These are phyloP conservation scores for Micromonas commoda DNA, from an alignment of 139 green algal species.

Conservation along the genomic window DNA sequence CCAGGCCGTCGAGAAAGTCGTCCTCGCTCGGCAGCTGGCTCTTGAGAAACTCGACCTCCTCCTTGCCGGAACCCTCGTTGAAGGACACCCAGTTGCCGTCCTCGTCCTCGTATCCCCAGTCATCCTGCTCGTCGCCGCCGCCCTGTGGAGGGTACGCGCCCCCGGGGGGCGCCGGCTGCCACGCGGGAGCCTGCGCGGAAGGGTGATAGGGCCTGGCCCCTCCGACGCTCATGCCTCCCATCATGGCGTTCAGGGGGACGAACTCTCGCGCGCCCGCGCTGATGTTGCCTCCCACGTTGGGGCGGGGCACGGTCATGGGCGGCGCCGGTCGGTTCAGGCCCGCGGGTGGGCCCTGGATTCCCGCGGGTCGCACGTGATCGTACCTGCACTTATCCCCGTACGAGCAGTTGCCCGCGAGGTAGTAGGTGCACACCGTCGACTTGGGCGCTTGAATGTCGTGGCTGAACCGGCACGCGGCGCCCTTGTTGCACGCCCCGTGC, in stretches of 20 bases:
- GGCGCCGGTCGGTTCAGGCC: no score
- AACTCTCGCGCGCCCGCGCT: no score
- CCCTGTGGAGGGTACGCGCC: no score
- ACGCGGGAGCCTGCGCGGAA: no score
- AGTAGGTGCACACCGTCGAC: not conserved
- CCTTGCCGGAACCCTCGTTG: not conserved
- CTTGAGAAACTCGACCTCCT: conserved; percentile 9
- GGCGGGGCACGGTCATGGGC: no score
- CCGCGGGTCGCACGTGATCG: not conserved
- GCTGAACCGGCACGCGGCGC: not conserved
- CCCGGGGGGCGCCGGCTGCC: no score
- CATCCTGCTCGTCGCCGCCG: conserved; percentile 1
- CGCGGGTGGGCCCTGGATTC: no score
- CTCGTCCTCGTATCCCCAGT: conserved; percentile 25
- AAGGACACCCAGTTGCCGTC: conserved; percentile 22
- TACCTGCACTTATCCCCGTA: conserved; percentile 27
- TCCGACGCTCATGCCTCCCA: no score
- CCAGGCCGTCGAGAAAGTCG: not conserved
- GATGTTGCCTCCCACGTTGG: no score
- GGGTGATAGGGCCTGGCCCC: no score
- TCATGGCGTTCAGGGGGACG: no score
- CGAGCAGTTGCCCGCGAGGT: conserved; percentile 3
- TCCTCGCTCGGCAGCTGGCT: conserved; percentile 12
- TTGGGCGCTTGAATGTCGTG: conserved; percentile 12
- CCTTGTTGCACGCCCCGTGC: not conserved